Evolutionary conservation across 164 flowering plant genomes (phyloP), one percentile per base, ranked within the genome.

Genomic region (Cinnamomum micranthum): DNA sequence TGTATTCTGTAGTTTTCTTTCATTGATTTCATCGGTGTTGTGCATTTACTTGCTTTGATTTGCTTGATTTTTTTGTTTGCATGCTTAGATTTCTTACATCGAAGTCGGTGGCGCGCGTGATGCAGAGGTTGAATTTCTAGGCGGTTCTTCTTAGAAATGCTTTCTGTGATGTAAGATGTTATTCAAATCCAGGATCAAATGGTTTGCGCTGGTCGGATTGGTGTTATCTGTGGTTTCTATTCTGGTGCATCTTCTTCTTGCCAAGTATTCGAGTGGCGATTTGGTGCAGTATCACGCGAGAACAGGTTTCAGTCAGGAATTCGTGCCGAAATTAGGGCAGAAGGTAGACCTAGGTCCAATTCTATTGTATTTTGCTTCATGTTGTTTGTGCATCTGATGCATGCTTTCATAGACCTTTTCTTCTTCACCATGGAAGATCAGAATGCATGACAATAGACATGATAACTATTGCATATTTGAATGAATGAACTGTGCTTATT

Each of bases 141-240:
- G 9, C 22, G 69, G 69, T 13, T 11, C 33, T 50, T 24, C 23
- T n/a, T 52, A 55, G 65, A 58, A 59, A 68, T 67, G 67, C 65
- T 66, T 73, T 14, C 28, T 9, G 75, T 73, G 47, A 76, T 55
- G 63, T 71, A 82, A 77, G 78, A 89, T 88, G 94, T 82, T 86
- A 69, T 81, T 87, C 83, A 90, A 81, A 85, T 90, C 99, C 13
- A 93, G 85, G 83, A 87, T 93, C 69, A 95, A 93, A 85, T 87
- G 91, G 93, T 87, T 86, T 0, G 94, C 93, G 24, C 82, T 93
- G 11, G 77, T 84, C 5, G 93, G 91, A 47, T 80, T 92, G 3
- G 80, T 86, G 11, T 75, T 95, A 33, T 95, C 99, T 5, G 76
- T 87, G 75, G 68, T 80, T 11, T 93, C 97, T 51, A 78, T 95